These are phyloP conservation scores for Eutrema yunnanense DNA, from an alignment of 345 rosid genomes.

Conservation along the genomic window DNA sequence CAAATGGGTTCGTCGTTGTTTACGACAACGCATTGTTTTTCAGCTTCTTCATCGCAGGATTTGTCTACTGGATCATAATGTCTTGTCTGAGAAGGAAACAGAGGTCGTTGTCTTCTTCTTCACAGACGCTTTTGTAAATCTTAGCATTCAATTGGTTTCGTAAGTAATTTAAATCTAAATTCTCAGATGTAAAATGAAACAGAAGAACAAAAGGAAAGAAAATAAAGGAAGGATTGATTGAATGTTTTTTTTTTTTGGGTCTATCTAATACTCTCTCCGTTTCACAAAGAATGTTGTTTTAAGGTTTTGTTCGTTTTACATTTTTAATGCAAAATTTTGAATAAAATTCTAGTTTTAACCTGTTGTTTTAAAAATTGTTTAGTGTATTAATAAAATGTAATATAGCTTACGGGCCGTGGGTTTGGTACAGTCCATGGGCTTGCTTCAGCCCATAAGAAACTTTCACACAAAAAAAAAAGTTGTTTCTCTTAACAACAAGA, in stretches of 20 bases:
- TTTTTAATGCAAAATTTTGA: no score
- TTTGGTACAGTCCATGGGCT: no score
- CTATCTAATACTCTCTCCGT: no score
- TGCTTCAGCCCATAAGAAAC: no score
- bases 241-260: not conserved
- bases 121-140: slow-evolving; percentile 44
- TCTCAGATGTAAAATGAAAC: not conserved
- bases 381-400: no score
- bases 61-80: slow-evolving; percentile 50
- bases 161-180: not conserved
- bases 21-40: slow-evolving; percentile 93
- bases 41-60: slow-evolving; percentile 63
- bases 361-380: no score
- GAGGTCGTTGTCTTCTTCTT: slow-evolving; percentile 20
- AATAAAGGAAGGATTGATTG: not conserved
- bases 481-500: no score
- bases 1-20: slow-evolving; percentile 39
- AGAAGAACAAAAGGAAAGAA: not conserved
- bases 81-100: slow-evolving; percentile 35
- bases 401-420: no score
- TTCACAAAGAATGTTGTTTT: no score
- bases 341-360: no score
- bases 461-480: no score
- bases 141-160: not conserved
- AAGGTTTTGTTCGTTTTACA: no score